Conservation (phyloP, 1,139 yeast genomes). For the Sugiyamaella neomexicana region DNA sequence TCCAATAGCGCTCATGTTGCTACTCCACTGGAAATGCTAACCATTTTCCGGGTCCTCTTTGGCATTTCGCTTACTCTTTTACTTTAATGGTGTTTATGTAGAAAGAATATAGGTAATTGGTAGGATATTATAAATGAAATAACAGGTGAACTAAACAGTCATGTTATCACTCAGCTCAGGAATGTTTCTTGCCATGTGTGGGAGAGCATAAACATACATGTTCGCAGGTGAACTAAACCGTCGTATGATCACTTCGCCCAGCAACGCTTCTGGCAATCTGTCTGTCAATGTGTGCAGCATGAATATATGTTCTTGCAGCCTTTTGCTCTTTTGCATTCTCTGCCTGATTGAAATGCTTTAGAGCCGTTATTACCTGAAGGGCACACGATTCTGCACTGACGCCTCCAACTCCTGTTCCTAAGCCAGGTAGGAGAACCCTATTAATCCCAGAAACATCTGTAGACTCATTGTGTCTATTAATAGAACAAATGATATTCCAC, state of each 20-base stretch:
- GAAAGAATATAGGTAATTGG: too few relatives aligned
- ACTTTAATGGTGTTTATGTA: neutral
- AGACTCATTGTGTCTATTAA: constrained; percentile 30
- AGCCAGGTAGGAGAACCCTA: constrained; percentile 48
- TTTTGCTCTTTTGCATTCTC: neutral
- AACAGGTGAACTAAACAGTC: too few relatives aligned
- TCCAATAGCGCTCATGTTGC: constrained; percentile 1
- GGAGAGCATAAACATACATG: too few relatives aligned
- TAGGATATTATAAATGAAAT: too few relatives aligned
- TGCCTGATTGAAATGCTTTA: constrained; percentile 14
- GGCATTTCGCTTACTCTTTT: neutral
- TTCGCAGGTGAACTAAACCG: too few relatives aligned
- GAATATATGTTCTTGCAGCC: neutral
- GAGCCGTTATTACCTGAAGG: constrained; percentile 35
- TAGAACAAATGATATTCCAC: constrained; percentile 46
- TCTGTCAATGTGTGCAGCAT: constrained; percentile 14
- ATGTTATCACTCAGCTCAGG: neutral
- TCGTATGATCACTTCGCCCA: neutral
- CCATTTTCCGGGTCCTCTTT: neutral
- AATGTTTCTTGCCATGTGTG: constrained; percentile 2
- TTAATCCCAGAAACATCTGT: constrained; percentile 1
- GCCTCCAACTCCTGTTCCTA: constrained; percentile 54
- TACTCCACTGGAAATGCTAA: constrained; percentile 1
- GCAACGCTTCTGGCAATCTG: constrained; percentile 5
- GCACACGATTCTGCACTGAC: constrained; percentile 44